Evolutionary conservation across 768 basidiomycete species (phyloP).

Genomic region (Porphyrellus cyaneotinctus): DNA sequence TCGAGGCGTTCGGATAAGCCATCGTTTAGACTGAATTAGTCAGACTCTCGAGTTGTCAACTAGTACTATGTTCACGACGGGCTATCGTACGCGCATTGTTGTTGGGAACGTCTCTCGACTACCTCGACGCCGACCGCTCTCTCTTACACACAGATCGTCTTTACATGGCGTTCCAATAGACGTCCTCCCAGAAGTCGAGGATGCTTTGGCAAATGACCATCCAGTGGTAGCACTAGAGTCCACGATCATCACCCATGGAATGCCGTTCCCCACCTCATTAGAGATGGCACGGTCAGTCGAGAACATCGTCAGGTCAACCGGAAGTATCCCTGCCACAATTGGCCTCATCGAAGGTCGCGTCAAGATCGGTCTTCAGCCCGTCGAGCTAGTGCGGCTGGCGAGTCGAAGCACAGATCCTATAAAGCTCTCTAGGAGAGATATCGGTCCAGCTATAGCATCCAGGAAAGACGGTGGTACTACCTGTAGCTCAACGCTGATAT

Average conservation of each 20-base stretch:
- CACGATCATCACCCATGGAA: constrained; percentile 88
- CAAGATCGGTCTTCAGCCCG: constrained; percentile 72
- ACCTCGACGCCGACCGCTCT: constrained; percentile 2
- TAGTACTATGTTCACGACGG: constrained; percentile 14
- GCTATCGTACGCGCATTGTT: constrained; percentile 1
- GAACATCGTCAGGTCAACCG: constrained; percentile 63
- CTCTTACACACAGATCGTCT: not conserved
- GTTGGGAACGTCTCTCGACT: constrained; percentile 2
- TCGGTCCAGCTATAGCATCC: constrained; percentile 67
- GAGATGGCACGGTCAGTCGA: constrained; percentile 71
- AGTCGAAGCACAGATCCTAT: constrained; percentile 44
- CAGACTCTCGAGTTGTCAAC: not conserved
- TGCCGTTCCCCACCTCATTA: constrained; percentile 77
- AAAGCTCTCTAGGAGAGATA: constrained; percentile 78
- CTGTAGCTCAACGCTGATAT: constrained; percentile 68
- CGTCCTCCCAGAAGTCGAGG: constrained; percentile 77
- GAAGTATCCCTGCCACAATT: constrained; percentile 88
- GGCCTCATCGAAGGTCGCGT: constrained; percentile 78
- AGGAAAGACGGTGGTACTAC: constrained; percentile 78
- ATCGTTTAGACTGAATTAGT: constrained; percentile 5
- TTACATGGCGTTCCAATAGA: constrained; percentile 44
- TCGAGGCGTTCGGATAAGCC: constrained; percentile 25
- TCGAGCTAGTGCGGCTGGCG: constrained; percentile 68
- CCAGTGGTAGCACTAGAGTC: constrained; percentile 91
- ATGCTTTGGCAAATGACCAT: constrained; percentile 60